Evolutionary conservation across 345 rosid species (phyloP).

Genomic region (Eucalyptus marginata): DNA sequence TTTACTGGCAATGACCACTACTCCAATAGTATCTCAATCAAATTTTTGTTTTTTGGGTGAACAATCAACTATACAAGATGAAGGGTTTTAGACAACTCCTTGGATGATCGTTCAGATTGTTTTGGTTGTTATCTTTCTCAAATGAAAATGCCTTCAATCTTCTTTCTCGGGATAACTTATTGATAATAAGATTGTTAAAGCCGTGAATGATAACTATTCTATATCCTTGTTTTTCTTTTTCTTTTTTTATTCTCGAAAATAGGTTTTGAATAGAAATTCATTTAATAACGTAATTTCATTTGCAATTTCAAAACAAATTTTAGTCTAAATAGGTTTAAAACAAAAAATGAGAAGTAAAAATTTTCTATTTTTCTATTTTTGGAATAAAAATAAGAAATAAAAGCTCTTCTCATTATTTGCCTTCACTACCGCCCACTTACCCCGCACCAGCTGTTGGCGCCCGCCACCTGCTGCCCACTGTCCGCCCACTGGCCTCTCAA

Average conservation of each 20-base stretch:
- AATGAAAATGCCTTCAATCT: not conserved
- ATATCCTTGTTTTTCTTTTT: too few species aligned
- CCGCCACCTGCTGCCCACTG: too few species aligned
- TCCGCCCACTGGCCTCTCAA: rapidly evolving
- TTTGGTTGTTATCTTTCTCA: not conserved
- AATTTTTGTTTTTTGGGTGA: not conserved
- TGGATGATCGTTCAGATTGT: not conserved
- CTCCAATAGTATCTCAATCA: not conserved
- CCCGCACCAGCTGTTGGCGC: rapidly evolving
- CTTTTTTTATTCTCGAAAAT: rapidly evolving
- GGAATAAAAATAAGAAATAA: too few species aligned
- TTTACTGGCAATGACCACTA: not conserved
- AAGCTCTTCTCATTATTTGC: too few species aligned
- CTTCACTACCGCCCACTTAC: rapidly evolving
- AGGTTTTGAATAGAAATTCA: rapidly evolving
- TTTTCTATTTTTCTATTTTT: too few species aligned
- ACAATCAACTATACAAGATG: not conserved
- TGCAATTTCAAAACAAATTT: too few species aligned
- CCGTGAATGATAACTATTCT: too few species aligned
- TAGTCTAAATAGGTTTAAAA: too few species aligned
- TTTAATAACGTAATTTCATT: rapidly evolving
- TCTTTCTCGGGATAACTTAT: too few species aligned
- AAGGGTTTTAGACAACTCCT: not conserved
- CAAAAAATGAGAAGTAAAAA: too few species aligned
- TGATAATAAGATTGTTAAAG: too few species aligned